Conservation (phyloP, 805 yeast genomes). For the Saturnispora galanensis region DNA sequence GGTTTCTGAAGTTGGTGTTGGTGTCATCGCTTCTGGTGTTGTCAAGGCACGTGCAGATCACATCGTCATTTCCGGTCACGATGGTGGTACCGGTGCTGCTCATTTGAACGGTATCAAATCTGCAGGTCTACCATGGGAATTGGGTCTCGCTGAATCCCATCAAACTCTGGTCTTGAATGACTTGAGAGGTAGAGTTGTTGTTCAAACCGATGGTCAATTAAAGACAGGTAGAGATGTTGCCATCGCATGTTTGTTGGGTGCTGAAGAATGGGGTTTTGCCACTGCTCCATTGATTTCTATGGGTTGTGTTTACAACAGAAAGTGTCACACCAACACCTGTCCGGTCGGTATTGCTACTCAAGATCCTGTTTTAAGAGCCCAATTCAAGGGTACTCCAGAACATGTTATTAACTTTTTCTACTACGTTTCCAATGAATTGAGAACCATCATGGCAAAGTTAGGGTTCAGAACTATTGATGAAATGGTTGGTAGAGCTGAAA, state of each 20-base stretch:
- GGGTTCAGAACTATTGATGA: constrained; percentile 95
- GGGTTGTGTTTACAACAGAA: constrained; percentile 97
- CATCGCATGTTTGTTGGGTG: constrained; percentile 91
- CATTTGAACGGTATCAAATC: constrained; percentile 94
- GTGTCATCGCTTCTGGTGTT: constrained; percentile 98
- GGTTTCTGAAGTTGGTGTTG: constrained; percentile 98
- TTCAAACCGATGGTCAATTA: constrained; percentile 97
- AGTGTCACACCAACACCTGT: constrained; percentile 88
- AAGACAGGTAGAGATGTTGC: constrained; percentile 97
- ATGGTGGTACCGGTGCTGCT: constrained; percentile 99
- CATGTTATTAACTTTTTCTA: constrained; percentile 97
- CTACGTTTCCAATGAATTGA: constrained; percentile 85
- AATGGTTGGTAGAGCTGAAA: constrained; percentile 97
- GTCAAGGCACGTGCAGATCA: constrained; percentile 99
- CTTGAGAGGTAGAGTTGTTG: constrained; percentile 87
- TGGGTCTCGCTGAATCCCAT: constrained; percentile 96
- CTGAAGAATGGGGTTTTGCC: constrained; percentile 98
- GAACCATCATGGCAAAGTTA: constrained; percentile 86
- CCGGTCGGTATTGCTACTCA: constrained; percentile 99
- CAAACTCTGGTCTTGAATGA: constrained; percentile 95
- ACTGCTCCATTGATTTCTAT: constrained; percentile 93
- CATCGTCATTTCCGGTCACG: constrained; percentile 91
- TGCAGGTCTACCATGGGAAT: constrained; percentile 98
- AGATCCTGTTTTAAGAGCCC: constrained; percentile 86
- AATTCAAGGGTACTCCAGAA: constrained; percentile 95